Conservation (phyloP, 192 early-diverging fungal genomes). For the Backusella psychrophila region DNA sequence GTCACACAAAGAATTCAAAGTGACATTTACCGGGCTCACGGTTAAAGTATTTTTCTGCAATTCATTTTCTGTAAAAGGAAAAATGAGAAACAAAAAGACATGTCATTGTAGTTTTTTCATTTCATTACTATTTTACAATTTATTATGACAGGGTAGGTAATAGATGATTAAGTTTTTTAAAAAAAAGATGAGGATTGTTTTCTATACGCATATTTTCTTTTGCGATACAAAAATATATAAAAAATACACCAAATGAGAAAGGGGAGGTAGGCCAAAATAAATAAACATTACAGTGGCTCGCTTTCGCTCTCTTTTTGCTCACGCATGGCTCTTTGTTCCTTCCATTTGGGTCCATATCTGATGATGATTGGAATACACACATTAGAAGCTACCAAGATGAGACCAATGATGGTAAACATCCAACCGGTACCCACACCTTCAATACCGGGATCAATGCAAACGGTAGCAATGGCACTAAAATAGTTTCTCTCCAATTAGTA, state of each 20-base stretch:
- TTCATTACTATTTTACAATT: not conserved
- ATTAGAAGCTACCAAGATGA: conserved; percentile 14
- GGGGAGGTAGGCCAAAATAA: not conserved
- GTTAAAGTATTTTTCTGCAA: not conserved
- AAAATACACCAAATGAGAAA: not conserved
- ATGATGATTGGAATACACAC: conserved; percentile 12
- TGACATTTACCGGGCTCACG: not conserved
- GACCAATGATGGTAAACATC: conserved; percentile 25
- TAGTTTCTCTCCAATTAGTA: not conserved
- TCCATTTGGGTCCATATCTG: conserved; percentile 21
- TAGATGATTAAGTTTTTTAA: not conserved
- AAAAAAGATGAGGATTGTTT: not conserved
- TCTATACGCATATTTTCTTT: not conserved
- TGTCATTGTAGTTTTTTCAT: not conserved
- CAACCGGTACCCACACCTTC: conserved; percentile 25
- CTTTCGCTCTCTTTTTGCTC: not conserved
- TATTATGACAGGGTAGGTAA: not conserved
- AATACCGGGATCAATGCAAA: conserved; percentile 28
- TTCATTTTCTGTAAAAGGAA: not conserved
- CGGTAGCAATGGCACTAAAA: conserved; percentile 21
- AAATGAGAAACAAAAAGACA: not conserved
- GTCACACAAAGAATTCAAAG: not conserved
- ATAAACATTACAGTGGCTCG: not conserved
- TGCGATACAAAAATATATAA: not conserved
- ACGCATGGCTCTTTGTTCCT: not conserved